Conservation (phyloP, 148 eudicot genomes). For the Heliosperma pusillum region DNA sequence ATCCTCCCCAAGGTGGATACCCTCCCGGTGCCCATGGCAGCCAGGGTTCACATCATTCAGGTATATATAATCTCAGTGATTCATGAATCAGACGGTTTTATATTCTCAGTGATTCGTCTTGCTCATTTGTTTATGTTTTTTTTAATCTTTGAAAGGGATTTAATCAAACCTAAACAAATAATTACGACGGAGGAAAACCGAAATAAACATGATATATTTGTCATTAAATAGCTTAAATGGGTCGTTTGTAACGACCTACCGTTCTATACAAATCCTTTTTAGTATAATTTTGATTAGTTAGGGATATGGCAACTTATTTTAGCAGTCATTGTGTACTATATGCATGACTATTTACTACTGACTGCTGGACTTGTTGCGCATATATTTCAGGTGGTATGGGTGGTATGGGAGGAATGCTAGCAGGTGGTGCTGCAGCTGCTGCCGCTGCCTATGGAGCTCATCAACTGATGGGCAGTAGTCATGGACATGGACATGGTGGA, state of each 20-base stretch:
- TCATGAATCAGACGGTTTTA: background rate
- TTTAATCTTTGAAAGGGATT: too few relatives aligned
- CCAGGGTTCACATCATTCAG: slow-evolving; percentile 37
- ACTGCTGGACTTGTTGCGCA: background rate
- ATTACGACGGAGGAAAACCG: too few relatives aligned
- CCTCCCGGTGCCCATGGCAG: slow-evolving; percentile 37
- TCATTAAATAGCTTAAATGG: too few relatives aligned
- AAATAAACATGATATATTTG: too few relatives aligned
- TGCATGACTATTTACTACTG: background rate
- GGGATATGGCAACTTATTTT: background rate
- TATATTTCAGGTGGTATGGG: slow-evolving; percentile 27
- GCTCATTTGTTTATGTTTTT: too few relatives aligned
- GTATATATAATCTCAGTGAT: slow-evolving; percentile 20
- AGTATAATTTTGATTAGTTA: background rate
- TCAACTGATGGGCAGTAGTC: slow-evolving; percentile 32
- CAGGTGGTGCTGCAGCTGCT: slow-evolving; percentile 69
- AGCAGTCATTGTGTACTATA: background rate
- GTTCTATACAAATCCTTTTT: background rate
- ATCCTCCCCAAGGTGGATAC: slow-evolving; percentile 46
- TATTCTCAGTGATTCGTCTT: too few relatives aligned
- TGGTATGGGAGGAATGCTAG: slow-evolving; percentile 39
- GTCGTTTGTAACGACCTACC: too few relatives aligned
- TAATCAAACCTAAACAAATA: too few relatives aligned
- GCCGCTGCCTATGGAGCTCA: slow-evolving; percentile 56
- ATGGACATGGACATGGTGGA: slow-evolving; percentile 17